Evolutionary conservation across 2,329 filamentous ascomycete genomes (phyloP), one percentile per base, ranked within the genome.

Genomic region (Xylaria polymorpha): DNA sequence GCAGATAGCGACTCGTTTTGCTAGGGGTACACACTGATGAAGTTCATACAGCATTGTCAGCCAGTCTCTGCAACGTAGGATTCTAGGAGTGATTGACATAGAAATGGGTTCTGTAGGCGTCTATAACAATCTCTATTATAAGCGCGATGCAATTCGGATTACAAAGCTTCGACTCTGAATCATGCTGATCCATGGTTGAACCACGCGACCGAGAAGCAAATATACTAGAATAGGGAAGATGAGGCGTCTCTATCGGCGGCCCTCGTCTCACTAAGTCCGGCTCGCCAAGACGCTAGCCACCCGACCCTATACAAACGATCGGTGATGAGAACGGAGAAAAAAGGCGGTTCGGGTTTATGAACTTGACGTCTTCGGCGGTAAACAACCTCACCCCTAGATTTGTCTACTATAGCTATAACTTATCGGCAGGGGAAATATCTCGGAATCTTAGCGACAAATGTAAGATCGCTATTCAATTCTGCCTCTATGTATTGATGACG

Each of bases 211-310:
- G 12, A 25, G 12, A 29, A 32, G 5, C 3, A 51, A 51, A 51
- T 29, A 10, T 51, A 51, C 48, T 32, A 29, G 15, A 51, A 51
- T 51, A 51, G 48, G 48, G 29, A 51, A 51, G 14, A 51, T 51
- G 25, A 51, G 7, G 25, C 48, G 48, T 32, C 25, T 51, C 18
- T 32, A 51, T 51, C 25, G 10, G 44, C 25, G 46, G 22, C n/a
- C 37, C 8, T 37, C 12, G 12, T 41, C 3, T 20, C 43, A 44
- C 43, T 55, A 55, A 55, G 29, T 37, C 51, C 51, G 51, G 14
- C 8, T 37, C 20, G 51, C 32, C 32, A 55, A 55, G 51, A 22
- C 51, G 41, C 22, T 46, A 59, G 46, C 20, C 10, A 46, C 14
- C 6, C 1, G 4, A 20, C 48, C 46, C 20, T 32, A 32, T 32